phyloP scores from a whole-genome alignment of 2,329 filamentous ascomycete genomes.

The Periconia sp. region DNA sequence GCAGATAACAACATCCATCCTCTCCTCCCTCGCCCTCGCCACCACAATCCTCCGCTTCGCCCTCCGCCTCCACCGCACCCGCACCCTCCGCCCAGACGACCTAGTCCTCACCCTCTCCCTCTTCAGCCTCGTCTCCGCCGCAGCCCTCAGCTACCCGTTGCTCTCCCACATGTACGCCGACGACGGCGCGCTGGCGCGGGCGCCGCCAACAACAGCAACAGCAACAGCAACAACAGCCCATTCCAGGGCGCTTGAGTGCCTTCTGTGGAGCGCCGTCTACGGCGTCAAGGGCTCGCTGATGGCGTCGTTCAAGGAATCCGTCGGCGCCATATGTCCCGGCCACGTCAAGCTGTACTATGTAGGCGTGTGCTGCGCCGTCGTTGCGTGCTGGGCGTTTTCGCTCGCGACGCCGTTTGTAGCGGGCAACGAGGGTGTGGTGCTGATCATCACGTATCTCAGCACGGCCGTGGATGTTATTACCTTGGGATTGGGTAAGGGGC shows the following conservation, averaged over 20 bases:
- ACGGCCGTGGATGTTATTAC: too few relatives aligned
- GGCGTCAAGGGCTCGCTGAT: slow-evolving; percentile 2
- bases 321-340: background rate
- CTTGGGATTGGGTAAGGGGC: too few relatives aligned
- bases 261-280: slow-evolving; percentile 2
- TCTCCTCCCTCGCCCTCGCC: background rate
- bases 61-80: background rate
- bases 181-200: too few relatives aligned
- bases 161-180: slow-evolving; percentile 1
- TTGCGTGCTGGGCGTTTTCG: background rate
- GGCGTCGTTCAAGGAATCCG: background rate
- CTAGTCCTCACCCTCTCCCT: background rate
- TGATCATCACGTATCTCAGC: background rate
- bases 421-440: background rate
- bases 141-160: background rate
- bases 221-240: background rate
- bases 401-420: slow-evolving; percentile 1
- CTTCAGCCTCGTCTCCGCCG: background rate
- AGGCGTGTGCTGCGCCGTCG: background rate
- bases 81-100: slow-evolving; percentile 1
- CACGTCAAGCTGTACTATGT: background rate
- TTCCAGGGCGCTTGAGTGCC: background rate
- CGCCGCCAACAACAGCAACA: too few relatives aligned
- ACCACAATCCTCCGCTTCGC: background rate
- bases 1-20: slow-evolving; percentile 1